Conservation (phyloP, 805 yeast genomes). For the Candida tammaniensis region DNA sequence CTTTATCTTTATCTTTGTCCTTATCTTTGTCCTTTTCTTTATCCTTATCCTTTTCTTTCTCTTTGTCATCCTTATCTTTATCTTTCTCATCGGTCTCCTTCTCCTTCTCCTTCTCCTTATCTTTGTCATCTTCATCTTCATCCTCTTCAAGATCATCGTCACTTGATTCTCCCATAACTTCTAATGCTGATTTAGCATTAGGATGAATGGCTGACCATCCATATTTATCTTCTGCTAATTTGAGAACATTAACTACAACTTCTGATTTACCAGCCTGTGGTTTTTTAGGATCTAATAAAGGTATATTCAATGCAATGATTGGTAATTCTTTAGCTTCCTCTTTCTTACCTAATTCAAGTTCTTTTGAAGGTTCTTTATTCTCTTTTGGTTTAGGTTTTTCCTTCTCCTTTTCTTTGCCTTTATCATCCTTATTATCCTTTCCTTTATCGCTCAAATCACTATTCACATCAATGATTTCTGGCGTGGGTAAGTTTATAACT, state of each 20-base stretch:
- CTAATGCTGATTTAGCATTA: slow-evolving; percentile 55
- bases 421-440: no score
- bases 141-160: slow-evolving; percentile 30
- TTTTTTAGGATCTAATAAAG: slow-evolving; percentile 43
- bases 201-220: slow-evolving; percentile 77
- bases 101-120: slow-evolving; percentile 15
- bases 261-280: slow-evolving; percentile 59
- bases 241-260: slow-evolving; percentile 67
- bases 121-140: slow-evolving; percentile 27
- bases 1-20: slow-evolving; percentile 40
- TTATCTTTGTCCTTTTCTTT: slow-evolving; percentile 40
- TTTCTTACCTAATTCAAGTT: slow-evolving; percentile 14
- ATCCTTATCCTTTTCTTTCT: slow-evolving; percentile 19
- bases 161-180: slow-evolving; percentile 40
- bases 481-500: slow-evolving; percentile 19
- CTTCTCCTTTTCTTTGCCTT: slow-evolving; percentile 4
- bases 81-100: slow-evolving; percentile 5
- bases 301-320: slow-evolving; percentile 54
- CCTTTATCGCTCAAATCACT: no score
- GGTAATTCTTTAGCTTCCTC: slow-evolving; percentile 34
- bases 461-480: slow-evolving; percentile 18
- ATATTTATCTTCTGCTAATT: slow-evolving; percentile 77
- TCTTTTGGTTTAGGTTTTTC: slow-evolving; percentile 5
- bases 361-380: slow-evolving; percentile 8
- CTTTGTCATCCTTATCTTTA: slow-evolving; percentile 9